Evolutionary conservation across 2,329 filamentous ascomycete species (phyloP), one percentile per base, ranked within the genome.

Genomic region (Alternaria postmessia): DNA sequence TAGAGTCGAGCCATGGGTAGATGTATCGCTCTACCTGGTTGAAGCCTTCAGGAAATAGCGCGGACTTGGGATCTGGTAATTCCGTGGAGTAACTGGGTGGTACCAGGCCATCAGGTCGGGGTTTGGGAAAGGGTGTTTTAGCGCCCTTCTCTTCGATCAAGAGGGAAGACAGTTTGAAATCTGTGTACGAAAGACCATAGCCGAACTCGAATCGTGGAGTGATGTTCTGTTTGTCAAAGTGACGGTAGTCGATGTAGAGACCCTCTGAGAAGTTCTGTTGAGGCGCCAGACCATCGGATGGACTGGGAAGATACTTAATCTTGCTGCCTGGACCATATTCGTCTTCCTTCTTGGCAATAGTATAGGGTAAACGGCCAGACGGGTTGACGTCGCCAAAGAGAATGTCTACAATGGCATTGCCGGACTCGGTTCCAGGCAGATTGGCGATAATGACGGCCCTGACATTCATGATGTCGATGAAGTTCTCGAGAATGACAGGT

Each of bases 241-340:
- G 87, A 12, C 93, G 89, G 80, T 97, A 97, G 81, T 97, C 94
- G 67, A 96, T 89, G 73, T 94, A 94, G 0, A 97, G 80, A 0
- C 92, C 92, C 73, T 97, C 92, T 1, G 84, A 85, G 75, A 95
- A 96, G 65, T 92, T 89, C 68, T 96, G 92, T 73, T 96, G 92
- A 0, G 93, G 92, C 1, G 89, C 82, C 4, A 91, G 81, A 16
- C 84, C 87, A 30, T 77, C 75, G 1, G 65, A 63, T 8, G 73
- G 70, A 66, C 92, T 91, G 0, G 90, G 87, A 49, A 87, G 81
- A 71, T 90, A 92, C 64, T 93, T 81, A 39, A 95, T 83, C 70
- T 89, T 85, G 18, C 85, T 90, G 16, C 86, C 87, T 0, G 88
- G 85, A 0, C 94, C 94, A 68, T 95, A 95, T 75, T 97, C 92